A percentile compares a stretch with the other conserved stretches of the same genome.
phyloP scores from a whole-genome alignment of 2,329 filamentous ascomycete species.

The Aspergillus transmontanensis region DNA sequence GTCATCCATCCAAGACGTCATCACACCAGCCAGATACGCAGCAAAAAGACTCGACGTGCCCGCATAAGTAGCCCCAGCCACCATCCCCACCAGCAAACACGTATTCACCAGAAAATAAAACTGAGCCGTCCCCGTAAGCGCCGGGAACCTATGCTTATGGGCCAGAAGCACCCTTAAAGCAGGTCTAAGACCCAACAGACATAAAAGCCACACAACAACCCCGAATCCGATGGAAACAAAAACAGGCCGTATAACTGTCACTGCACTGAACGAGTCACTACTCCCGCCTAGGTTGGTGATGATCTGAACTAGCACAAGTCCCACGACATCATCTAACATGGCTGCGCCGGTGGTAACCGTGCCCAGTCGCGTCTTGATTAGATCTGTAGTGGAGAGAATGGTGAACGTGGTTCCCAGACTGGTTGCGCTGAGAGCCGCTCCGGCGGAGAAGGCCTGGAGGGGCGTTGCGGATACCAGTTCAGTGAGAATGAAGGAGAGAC shows the following conservation, averaged over 20 bases:
- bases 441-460: constrained; percentile 70
- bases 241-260: constrained; percentile 54
- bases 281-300: constrained; percentile 65
- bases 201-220: constrained; percentile 30
- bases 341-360: constrained; percentile 71
- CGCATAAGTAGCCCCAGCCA: constrained; percentile 55
- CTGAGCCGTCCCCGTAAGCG: constrained; percentile 13
- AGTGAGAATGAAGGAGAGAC: constrained; percentile 63
- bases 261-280: constrained; percentile 34
- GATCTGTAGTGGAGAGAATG: constrained; percentile 62
- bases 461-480: constrained; percentile 52
- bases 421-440: constrained; percentile 73
- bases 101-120: constrained; percentile 48
- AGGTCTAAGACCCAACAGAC: constrained; percentile 23
- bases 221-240: constrained; percentile 49
- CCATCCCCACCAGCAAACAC: constrained; percentile 47
- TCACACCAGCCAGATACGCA: constrained; percentile 59
- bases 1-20: constrained; percentile 54
- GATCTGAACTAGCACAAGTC: constrained; percentile 76
- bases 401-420: constrained; percentile 72
- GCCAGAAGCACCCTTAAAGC: constrained; percentile 11
- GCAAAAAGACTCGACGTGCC: constrained; percentile 61
- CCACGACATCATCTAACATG: constrained; percentile 81
- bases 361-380: constrained; percentile 59
- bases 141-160: constrained; percentile 11